Base-by-base conservation (phyloP, 2,329 filamentous ascomycete genomes). In the Botryotinia globosa region DNA sequence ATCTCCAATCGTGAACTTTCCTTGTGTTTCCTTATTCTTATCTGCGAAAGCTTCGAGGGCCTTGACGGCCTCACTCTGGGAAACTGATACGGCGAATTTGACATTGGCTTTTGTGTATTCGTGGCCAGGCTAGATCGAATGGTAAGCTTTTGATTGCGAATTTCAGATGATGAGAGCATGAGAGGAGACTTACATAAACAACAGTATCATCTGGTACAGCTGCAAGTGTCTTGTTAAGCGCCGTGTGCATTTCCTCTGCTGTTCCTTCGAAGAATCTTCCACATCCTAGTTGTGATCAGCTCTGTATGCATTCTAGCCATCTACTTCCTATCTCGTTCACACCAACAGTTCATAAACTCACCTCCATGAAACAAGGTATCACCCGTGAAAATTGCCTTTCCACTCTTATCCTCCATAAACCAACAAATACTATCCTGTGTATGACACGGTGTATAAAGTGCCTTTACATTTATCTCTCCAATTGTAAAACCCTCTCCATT, bases 361-460 rank as follows among this genome's bases (percentile, higher is more conserved):
- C 93, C 94, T 73, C 92, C 94, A 80, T 97, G 95, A 83, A 99
- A 99, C 54, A 99, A 85, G 0, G 96, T 99, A 81, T 99, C 96
- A 16, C 96, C 96, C 0, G 96, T 98, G 80, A 99, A 99, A 4
- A 99, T 94, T 12, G 88, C 94, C 78, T 88, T 90, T 10, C 34
- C 32, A 66, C 92, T 86, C 65, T 89, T 85, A 32, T 99, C 95
- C 82, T 97, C 89, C 85, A 96, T 90, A 77, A 90, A 93, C 85
- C 91, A 99, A 86, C 96, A 99, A 81, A 99, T 97, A 82, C 94
- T 98, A 84, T 99, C 96, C 84, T 98, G 94, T 1, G 96, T 99
- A 82, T 99, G 96, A 82, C 96, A 99, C 2, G 96, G 96, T 20
- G 96, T 99, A 83, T 98, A 92, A n/a, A 98, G 85, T 37, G 93